A percentile compares a stretch with the other conserved stretches of the same genome.
Evolutionary conservation across 345 rosid species (phyloP).

Genomic region (Rhodamnia rubescens): DNA sequence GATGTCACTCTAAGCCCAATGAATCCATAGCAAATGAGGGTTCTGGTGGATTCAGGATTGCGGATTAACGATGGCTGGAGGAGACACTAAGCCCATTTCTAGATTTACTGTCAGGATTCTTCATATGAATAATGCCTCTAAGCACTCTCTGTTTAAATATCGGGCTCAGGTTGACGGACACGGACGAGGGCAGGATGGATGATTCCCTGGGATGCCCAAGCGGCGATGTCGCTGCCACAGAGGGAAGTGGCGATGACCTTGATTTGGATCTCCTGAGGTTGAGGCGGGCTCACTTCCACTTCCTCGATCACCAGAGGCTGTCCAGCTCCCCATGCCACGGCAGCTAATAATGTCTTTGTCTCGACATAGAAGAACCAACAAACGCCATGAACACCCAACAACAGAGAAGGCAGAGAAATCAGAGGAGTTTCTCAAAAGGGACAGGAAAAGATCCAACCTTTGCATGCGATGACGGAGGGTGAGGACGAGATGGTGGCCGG

Average conservation of each 20-base stretch:
- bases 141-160: neutral
- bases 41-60: neutral
- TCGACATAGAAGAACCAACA: too few species aligned
- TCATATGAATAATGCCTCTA: neutral
- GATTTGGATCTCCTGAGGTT: constrained; percentile 64
- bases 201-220: constrained; percentile 72
- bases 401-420: neutral
- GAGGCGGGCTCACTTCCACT: constrained; percentile 78
- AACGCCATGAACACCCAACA: neutral
- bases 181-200: neutral
- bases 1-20: too few species aligned
- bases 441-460: constrained; percentile 8
- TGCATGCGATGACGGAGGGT: constrained; percentile 20
- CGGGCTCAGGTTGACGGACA: neutral
- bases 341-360: constrained; percentile 36
- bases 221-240: constrained; percentile 75
- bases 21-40: neutral
- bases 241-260: constrained; percentile 82
- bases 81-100: neutral
- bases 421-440: neutral
- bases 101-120: neutral
- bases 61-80: neutral
- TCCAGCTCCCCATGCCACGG: constrained; percentile 89
- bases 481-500: neutral
- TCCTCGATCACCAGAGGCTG: constrained; percentile 71